Evolutionary conservation across 495 filamentous ascomycete species (phyloP).

Genomic region (Antarctomyces pellizariae): DNA sequence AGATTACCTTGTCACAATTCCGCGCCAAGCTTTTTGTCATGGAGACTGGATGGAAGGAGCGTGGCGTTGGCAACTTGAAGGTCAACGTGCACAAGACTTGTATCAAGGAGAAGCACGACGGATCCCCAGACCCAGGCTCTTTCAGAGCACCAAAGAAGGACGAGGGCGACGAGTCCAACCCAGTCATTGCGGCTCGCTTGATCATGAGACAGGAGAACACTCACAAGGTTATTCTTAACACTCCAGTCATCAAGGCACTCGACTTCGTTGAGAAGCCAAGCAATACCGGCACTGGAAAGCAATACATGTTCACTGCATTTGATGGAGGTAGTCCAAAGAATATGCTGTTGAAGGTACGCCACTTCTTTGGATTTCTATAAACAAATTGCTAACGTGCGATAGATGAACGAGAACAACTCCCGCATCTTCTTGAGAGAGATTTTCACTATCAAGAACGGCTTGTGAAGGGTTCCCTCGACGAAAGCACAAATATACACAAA

Average conservation of each 20-base stretch:
- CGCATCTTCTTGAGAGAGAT: too few relatives aligned
- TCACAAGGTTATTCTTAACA: constrained; percentile 70
- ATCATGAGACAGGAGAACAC: constrained; percentile 77
- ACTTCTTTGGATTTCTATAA: too few relatives aligned
- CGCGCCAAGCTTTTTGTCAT: constrained; percentile 58
- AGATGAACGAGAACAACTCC: too few relatives aligned
- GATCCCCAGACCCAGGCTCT: constrained; percentile 16
- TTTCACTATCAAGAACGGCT: too few relatives aligned
- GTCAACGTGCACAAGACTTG: constrained; percentile 43
- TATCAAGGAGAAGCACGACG: constrained; percentile 22
- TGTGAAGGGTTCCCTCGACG: too few relatives aligned
- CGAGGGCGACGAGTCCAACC: constrained; percentile 11
- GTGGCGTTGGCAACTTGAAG: constrained; percentile 61
- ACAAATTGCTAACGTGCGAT: too few relatives aligned
- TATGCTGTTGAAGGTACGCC: constrained; percentile 51
- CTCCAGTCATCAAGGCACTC: constrained; percentile 47
- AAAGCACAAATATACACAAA: too few relatives aligned
- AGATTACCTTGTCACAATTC: constrained; percentile 40
- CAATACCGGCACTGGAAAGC: constrained; percentile 24
- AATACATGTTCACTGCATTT: constrained; percentile 29
- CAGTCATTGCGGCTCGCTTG: constrained; percentile 32
- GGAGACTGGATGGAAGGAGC: constrained; percentile 62
- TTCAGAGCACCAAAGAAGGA: constrained; percentile 26
- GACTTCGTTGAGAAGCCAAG: constrained; percentile 44
- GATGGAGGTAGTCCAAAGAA: constrained; percentile 33